These are phyloP conservation scores for Trypanosoma cruzi DNA, from an alignment of 208 protist species.

Conservation along the genomic window DNA sequence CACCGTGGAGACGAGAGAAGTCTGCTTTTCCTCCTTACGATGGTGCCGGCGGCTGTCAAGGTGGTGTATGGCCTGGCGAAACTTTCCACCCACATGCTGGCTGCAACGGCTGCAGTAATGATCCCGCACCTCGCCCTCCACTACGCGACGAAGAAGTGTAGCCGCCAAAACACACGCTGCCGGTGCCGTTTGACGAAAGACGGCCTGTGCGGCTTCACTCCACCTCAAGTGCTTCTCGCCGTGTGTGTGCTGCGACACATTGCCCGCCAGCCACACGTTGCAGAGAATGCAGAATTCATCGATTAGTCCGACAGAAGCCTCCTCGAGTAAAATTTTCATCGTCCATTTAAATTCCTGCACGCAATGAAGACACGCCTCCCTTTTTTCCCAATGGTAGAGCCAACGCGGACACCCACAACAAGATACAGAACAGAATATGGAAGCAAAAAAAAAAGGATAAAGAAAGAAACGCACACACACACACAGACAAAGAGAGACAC, in stretches of 20 bases:
- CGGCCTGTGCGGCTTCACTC: neutral
- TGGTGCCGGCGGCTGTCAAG: constrained; percentile 3
- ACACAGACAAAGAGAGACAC: too few species aligned
- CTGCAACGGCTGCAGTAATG: constrained; percentile 1
- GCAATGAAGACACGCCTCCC: neutral
- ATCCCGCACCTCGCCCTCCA: neutral
- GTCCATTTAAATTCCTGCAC: neutral
- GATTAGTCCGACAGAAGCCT: constrained; percentile 3
- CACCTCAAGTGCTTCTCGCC: constrained; percentile 7
- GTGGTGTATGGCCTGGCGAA: constrained; percentile 12
- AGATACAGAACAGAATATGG: neutral
- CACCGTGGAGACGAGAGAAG: neutral
- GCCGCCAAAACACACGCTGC: constrained; percentile 15
- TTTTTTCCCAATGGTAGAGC: neutral
- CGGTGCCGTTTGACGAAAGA: constrained; percentile 9
- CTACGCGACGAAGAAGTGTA: constrained; percentile 3
- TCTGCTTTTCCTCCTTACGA: neutral
- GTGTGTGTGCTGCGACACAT: neutral
- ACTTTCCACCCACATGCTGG: constrained; percentile 4
- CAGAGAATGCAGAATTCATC: constrained; percentile 22
- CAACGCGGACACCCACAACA: neutral
- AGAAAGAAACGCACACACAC: neutral
- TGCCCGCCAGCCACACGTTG: constrained; percentile 19
- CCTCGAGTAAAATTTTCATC: neutral
- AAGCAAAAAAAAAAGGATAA: neutral